Conservation (phyloP, 106 monocot species). For the Posidonia australis region DNA sequence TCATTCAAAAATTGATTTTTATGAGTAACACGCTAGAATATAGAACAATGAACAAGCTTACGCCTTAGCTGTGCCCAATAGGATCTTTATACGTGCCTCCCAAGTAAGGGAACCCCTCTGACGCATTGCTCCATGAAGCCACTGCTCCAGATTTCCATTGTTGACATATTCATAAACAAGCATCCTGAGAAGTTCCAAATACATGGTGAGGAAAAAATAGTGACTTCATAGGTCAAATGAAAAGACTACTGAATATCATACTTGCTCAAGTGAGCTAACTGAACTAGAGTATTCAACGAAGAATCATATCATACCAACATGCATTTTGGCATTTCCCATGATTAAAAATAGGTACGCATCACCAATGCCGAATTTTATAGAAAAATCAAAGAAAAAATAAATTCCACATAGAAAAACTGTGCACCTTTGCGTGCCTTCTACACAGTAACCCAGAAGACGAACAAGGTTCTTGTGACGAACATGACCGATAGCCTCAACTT, state of each 20-base stretch:
- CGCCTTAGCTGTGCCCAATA: slow-evolving; percentile 13
- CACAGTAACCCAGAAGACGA: slow-evolving; percentile 62
- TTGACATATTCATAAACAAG: slow-evolving; percentile 14
- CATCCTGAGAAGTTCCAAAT: background rate
- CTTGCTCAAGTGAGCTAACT: no score
- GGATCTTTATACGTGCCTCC: slow-evolving; percentile 7
- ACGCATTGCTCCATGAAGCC: slow-evolving; percentile 12
- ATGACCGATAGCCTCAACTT: slow-evolving; percentile 71
- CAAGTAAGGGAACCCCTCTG: slow-evolving; percentile 7
- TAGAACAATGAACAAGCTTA: background rate
- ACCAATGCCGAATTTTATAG: background rate
- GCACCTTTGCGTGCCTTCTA: slow-evolving; percentile 68
- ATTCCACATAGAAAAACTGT: slow-evolving; percentile 46
- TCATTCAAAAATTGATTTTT: no score
- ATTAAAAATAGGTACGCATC: no score
- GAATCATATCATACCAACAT: no score
- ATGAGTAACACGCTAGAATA: no score
- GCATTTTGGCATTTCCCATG: no score
- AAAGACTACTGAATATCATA: no score
- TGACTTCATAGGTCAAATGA: no score
- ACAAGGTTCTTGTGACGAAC: slow-evolving; percentile 78
- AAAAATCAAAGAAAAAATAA: background rate
- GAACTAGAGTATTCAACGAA: no score
- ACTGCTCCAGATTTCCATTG: slow-evolving; percentile 14
- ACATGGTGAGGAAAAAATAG: no score